Evolutionary conservation across 805 yeast species (phyloP).

Genomic region (Candida silvicultrix): DNA sequence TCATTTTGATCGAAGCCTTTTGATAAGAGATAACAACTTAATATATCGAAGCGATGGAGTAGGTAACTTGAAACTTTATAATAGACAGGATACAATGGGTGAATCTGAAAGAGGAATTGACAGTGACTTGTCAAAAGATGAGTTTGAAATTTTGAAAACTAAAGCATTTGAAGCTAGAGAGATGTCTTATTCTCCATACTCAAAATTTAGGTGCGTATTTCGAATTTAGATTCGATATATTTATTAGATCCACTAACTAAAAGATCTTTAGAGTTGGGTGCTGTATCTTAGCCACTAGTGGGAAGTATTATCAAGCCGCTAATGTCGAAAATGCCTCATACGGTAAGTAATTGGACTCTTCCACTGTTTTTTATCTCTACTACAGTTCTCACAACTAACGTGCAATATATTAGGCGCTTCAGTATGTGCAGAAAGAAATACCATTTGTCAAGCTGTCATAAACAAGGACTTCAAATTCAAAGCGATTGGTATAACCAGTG

Average conservation of each 20-base stretch:
- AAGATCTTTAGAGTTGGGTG: slow-evolving; percentile 64
- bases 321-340: slow-evolving; percentile 93
- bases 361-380: not conserved
- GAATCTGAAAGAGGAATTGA: not conserved
- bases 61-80: too few species aligned
- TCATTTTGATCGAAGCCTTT: too few species aligned
- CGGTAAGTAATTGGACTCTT: slow-evolving; percentile 39
- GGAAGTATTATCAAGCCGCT: slow-evolving; percentile 59
- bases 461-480: slow-evolving; percentile 36
- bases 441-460: slow-evolving; percentile 51
- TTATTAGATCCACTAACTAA: not conserved
- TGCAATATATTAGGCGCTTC: slow-evolving; percentile 48
- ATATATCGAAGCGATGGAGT: too few species aligned
- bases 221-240: too few species aligned
- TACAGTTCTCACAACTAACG: too few species aligned
- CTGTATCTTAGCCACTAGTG: slow-evolving; percentile 48
- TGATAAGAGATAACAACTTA: too few species aligned
- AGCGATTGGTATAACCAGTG: slow-evolving; percentile 67
- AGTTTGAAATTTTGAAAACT: not conserved
- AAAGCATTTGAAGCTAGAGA: slow-evolving; percentile 32
- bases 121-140: not conserved
- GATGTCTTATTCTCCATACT: slow-evolving; percentile 64
- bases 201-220: slow-evolving; percentile 46
- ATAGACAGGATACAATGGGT: too few species aligned
- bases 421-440: slow-evolving; percentile 72